A percentile compares a stretch with the other conserved stretches of the same genome.
phyloP scores from a whole-genome alignment of 768 basidiomycete genomes.

The Kwoniella dejecticola region DNA sequence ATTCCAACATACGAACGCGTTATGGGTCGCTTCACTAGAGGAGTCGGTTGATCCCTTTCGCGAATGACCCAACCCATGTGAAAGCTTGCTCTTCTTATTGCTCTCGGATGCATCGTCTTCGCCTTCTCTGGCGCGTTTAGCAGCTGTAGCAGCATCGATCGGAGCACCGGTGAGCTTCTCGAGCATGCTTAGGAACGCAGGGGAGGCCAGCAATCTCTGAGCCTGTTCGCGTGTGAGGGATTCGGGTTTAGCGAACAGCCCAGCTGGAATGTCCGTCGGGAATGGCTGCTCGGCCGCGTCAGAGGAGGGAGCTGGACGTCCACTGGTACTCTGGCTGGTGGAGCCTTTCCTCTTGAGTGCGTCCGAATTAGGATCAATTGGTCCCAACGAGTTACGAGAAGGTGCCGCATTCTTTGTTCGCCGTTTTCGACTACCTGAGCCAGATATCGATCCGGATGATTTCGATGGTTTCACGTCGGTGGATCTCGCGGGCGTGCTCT shows the following conservation, averaged over 20 bases:
- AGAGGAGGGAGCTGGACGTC: not conserved
- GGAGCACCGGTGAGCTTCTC: slow-evolving; percentile 37
- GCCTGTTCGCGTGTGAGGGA: slow-evolving; percentile 47
- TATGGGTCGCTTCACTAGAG: not conserved
- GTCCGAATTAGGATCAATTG: slow-evolving; percentile 20
- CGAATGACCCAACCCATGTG: slow-evolving; percentile 3
- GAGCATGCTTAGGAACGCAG: slow-evolving; percentile 43
- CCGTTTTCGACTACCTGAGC: slow-evolving; percentile 2
- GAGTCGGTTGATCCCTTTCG: slow-evolving; percentile 24
- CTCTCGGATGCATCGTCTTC: slow-evolving; percentile 14
- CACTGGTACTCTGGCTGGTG: not conserved
- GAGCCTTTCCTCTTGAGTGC: not conserved
- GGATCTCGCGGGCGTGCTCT: slow-evolving; percentile 1
- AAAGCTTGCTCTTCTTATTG: slow-evolving; percentile 13
- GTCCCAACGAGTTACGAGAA: slow-evolving; percentile 12
- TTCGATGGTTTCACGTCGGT: slow-evolving; percentile 2
- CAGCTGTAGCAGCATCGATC: slow-evolving; percentile 15
- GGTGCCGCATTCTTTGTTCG: not conserved
- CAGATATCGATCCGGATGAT: slow-evolving; percentile 1
- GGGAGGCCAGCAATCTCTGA: slow-evolving; percentile 36
- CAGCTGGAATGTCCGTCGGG: slow-evolving; percentile 39
- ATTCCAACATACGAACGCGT: slow-evolving; percentile 43
- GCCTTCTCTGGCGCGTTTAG: slow-evolving; percentile 23
- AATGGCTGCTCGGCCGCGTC: slow-evolving; percentile 23
- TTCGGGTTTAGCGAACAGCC: slow-evolving; percentile 35